Evolutionary conservation across 306 rosid genomes (phyloP).

Genomic region (Cicer chorassanicum): DNA sequence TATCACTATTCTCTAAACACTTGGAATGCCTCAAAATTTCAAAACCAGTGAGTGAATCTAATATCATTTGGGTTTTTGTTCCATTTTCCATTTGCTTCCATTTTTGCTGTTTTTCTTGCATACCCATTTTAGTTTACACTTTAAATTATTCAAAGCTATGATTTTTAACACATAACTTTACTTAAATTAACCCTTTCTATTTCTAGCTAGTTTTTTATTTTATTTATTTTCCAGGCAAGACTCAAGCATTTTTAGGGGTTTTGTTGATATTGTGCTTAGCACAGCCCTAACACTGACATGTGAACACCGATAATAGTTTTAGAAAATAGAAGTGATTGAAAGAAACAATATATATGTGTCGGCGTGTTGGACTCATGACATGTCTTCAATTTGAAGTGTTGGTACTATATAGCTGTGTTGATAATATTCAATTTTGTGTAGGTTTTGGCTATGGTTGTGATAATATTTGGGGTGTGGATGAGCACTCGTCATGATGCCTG

Average conservation of each 20-base stretch:
- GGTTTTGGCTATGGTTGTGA: conserved; percentile 76
- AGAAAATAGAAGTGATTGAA: neutral
- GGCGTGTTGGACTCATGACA: neutral
- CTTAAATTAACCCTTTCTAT: conserved; percentile 18
- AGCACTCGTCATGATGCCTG: conserved; percentile 83
- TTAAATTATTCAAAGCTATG: conserved; percentile 16
- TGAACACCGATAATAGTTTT: neutral
- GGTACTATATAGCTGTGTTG: conserved; percentile 2
- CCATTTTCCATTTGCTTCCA: neutral
- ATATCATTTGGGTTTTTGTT: neutral
- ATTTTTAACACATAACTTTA: conserved; percentile 32
- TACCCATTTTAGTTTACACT: conserved; percentile 27
- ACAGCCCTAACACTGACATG: neutral
- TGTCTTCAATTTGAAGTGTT: neutral
- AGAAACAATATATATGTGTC: neutral
- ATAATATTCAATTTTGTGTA: conserved; percentile 44
- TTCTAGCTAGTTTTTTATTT: conserved; percentile 19
- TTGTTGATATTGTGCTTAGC: conserved; percentile 30
- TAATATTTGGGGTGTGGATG: conserved; percentile 92
- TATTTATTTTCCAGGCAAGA: neutral
- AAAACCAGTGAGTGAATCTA: neutral
- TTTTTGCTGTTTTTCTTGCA: neutral
- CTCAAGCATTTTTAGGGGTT: neutral
- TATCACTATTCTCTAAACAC: neutral
- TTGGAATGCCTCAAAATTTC: neutral